Base-by-base conservation (phyloP, 805 yeast species). In the Metschnikowia anglica region DNA sequence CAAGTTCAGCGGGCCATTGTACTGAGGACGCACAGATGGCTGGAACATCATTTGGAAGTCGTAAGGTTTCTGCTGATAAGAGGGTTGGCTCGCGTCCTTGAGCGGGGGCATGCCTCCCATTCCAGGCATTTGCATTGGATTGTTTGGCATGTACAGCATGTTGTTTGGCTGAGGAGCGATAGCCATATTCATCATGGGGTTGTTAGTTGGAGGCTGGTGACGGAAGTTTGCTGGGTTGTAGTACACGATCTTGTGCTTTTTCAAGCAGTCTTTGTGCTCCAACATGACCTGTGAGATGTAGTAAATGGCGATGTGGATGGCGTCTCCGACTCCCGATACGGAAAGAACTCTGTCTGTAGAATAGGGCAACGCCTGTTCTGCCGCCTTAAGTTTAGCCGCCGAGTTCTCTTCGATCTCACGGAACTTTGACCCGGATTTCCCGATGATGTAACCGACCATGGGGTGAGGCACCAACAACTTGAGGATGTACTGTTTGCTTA, bases 331-430 rank as follows among this genome's bases (percentile, higher is more conserved):
- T 5, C 96, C 96, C 4, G 75, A 69, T 6, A 88, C 75, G 18
- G 80, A 72, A 36, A 88, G 66, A 16, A 85, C 70, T 45, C 95
- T 73, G 60, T 88, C 96, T 12, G 89, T 86, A 0, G 91, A 83
- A 47, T 76, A 77, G 1, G 93, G 86, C 51, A 88, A 65, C 12
- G 82, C 77, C 34, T 79, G 77, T 31, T 83, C 88, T 18, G 83
- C 85, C 2, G 95, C 93, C 51, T 74, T 77, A 43, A 88, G 70
- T 44, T 77, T 73, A 2, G 95, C 90, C 3, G 91, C 89, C 12
- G 93, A 85, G 48, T 76, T 74, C 42, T 83, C 89, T 62, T 88
- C 95, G 49, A 88, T 86, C 60, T 87, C 91, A 51, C 87, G 73
- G 57, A 88, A 81, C 53, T 80, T 77, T 18, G 77, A 67, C 16